A percentile compares a stretch with the other conserved stretches of the same genome.
Evolutionary conservation across 116 monocot species (phyloP).

Genomic region (Phalaenopsis hybrid): DNA sequence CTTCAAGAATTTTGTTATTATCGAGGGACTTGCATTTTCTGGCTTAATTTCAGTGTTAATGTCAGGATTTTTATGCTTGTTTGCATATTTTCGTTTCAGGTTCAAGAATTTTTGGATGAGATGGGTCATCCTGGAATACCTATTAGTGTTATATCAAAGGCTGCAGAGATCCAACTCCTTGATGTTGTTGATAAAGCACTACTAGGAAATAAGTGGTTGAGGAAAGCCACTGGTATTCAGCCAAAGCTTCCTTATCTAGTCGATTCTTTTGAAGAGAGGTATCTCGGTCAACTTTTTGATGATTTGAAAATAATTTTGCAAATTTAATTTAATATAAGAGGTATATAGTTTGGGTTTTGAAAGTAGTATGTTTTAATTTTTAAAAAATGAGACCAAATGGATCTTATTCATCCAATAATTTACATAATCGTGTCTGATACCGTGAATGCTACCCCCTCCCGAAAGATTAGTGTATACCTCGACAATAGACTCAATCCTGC

Average conservation of each 20-base stretch:
- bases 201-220: constrained; percentile 89
- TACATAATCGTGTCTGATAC: no score
- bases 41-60: background rate
- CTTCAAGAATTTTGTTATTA: background rate
- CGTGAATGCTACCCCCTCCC: no score
- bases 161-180: constrained; percentile 76
- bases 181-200: constrained; percentile 81
- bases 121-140: constrained; percentile 73
- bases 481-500: no score
- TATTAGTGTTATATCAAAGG: constrained; percentile 72
- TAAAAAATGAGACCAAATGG: no score
- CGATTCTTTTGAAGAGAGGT: constrained; percentile 98
- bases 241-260: constrained; percentile 92
- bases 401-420: no score
- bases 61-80: background rate
- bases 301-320: no score
- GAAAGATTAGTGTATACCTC: no score
- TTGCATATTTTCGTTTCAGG: constrained; percentile 28
- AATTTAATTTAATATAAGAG: no score
- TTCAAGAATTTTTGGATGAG: constrained; percentile 90
- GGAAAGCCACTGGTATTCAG: constrained; percentile 90
- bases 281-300: background rate
- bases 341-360: no score
- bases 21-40: background rate
- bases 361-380: no score